These are phyloP conservation scores for Mariannaea elegans DNA, from an alignment of 2,329 filamentous ascomycete genomes.

Conservation along the genomic window DNA sequence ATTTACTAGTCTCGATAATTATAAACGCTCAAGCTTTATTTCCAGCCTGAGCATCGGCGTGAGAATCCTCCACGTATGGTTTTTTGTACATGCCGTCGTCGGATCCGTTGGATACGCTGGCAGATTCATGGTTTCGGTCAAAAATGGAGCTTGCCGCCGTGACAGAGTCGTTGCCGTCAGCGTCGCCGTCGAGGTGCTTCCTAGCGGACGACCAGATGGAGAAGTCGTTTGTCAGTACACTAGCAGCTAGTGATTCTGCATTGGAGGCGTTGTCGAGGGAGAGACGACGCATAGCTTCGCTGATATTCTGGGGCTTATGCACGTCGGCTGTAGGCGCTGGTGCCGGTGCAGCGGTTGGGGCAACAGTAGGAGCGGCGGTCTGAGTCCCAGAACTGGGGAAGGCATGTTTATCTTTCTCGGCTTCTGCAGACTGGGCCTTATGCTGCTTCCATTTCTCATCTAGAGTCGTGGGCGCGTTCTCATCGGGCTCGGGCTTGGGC, in stretches of 20 bases:
- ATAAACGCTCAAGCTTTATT: background rate
- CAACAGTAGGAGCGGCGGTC: conserved; percentile 20
- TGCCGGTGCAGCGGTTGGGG: conserved; percentile 1
- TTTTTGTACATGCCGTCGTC: conserved; percentile 36
- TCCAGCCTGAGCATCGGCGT: background rate
- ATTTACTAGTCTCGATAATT: background rate
- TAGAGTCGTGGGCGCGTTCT: conserved; percentile 30
- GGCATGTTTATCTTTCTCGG: conserved; percentile 33
- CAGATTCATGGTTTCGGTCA: conserved; percentile 26
- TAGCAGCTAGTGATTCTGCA: conserved; percentile 7
- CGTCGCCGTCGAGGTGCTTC: conserved; percentile 27
- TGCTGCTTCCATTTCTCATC: conserved; percentile 44
- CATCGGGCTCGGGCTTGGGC: conserved; percentile 68
- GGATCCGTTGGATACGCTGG: conserved; percentile 22
- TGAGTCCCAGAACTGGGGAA: conserved; percentile 33
- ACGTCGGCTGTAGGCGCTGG: conserved; percentile 8
- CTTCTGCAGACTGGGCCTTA: conserved; percentile 32
- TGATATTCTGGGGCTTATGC: conserved; percentile 30
- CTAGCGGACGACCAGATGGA: conserved; percentile 36
- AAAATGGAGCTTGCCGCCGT: conserved; percentile 37
- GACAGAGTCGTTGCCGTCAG: conserved; percentile 26
- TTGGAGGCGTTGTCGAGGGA: conserved; percentile 15
- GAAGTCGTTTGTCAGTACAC: conserved; percentile 35
- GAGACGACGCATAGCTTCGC: conserved; percentile 32
- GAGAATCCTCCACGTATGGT: conserved; percentile 36